Base-by-base conservation (phyloP, 75 land plant genomes). In the Picea glauca region DNA sequence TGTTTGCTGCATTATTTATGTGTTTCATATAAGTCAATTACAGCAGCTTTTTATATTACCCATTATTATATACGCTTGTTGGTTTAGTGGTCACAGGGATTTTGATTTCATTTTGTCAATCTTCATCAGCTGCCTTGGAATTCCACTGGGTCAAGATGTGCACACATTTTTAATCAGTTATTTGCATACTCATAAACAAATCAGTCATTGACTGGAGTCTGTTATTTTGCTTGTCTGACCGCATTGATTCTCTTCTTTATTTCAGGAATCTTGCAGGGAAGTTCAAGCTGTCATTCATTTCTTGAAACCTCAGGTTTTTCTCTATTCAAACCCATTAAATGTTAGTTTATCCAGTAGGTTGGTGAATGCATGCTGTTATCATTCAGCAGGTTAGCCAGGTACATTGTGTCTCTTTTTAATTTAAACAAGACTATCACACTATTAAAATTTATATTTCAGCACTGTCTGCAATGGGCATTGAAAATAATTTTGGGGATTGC, bases 191-290 rank as follows among this genome's bases (percentile, higher is more conserved):
- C 18, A 40, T 70, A 54, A 70, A 43, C 21, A 40, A 0, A 7
- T 15, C 43, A 40, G 23, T 70, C 26, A 43, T 66, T 0, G 21
- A 8, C 56, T 50, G 56, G 9, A 12, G 12, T 50, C 43, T 70
- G 43, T n/a, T 70, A 43, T 21, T 70, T 43, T 70, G 74, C 21
- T 20, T n/a, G 11, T n/a, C 2, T 63, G 54, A 50, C 56, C 1
- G 74, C 35, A 70, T 56, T 40, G 74, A 70, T n/a, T 43, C n/a
- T 35, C 11, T 40, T 78, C 3, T 20, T 78, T 66, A 23, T 72
- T 85, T 76, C 89, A 96, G 98, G 98, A 91, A 58, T 96, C 98
- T 4, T 96, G 98, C 84, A 84, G 81, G 76, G 91, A 96, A 85
- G 98, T 96, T 80, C 81, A 86, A 80, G 96, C 88, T 74, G 87